Evolutionary conservation across 2,329 filamentous ascomycete species (phyloP), one percentile per base, ranked within the genome.

Genomic region (Ascochyta viciae-villosae): DNA sequence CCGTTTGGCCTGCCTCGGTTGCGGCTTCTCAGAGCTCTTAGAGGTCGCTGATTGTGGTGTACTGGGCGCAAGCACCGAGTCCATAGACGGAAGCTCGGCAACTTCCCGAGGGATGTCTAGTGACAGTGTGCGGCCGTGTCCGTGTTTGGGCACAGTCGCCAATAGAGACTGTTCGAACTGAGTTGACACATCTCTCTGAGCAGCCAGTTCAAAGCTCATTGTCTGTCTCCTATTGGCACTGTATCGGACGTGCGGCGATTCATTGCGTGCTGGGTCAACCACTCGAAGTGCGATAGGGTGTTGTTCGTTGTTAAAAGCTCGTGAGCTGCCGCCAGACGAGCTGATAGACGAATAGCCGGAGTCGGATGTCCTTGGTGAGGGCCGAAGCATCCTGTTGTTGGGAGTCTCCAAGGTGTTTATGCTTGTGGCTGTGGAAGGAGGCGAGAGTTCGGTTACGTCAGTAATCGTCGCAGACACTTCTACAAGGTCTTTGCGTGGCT

Each of bases 301-400:
- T 33, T 56, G 47, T n/a, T 51, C 47, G n/a, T 26, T 27, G 5
- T 10, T 39, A 47, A 22, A 15, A 8, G 27, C 38, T 47, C 43
- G 47, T 4, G 46, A 8, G 12, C 47, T 48, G 33, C 37, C 33
- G 41, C 26, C 38, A 23, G 43, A 51, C n/a, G 53, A 56, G 13
- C 42, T 29, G 6, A 68, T 67, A 45, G 75, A 77, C 3, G 74
- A 77, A 54, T 78, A 78, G 0, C 76, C 76, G 9, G 75, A 78
- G 50, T 78, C 76, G 1, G 68, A 61, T 37, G 75, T 75, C 35
- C 50, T 62, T 27, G 72, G 67, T 26, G 58, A 55, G 15, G 71
- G 72, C 33, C 66, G 61, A 33, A 27, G 48, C 19, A 42, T 24
- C 38, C 42, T 54, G 8, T 33, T 48, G 22, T 52, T 59, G 15